These are phyloP conservation scores for Decorospora gaudefroyi DNA, from an alignment of 2,329 filamentous ascomycete genomes.

Conservation along the genomic window DNA sequence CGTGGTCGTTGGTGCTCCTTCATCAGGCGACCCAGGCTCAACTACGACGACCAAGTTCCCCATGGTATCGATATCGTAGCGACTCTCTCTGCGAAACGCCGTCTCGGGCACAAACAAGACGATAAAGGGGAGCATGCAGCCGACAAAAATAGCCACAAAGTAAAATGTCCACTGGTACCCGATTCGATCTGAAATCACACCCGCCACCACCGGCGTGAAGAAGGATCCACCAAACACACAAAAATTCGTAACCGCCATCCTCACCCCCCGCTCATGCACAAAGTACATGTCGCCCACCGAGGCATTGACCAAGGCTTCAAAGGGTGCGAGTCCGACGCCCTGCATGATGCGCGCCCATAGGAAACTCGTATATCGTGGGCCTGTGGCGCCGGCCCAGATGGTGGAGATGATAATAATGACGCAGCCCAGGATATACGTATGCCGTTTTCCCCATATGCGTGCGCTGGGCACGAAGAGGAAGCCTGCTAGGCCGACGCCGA, in stretches of 20 bases:
- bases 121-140: constrained; percentile 68
- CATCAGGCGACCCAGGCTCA: neutral
- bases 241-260: constrained; percentile 81
- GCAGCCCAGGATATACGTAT: constrained; percentile 80
- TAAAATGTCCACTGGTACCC: constrained; percentile 91
- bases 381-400: constrained; percentile 75
- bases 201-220: constrained; percentile 85
- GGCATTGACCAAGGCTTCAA: constrained; percentile 87
- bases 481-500: constrained; percentile 79
- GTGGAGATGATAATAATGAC: constrained; percentile 73
- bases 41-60: constrained; percentile 33
- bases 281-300: constrained; percentile 88
- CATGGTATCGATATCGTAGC: constrained; percentile 70
- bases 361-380: constrained; percentile 70
- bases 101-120: constrained; percentile 85
- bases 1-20: no score
- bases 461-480: constrained; percentile 86
- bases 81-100: constrained; percentile 68
- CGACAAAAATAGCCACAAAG: constrained; percentile 83
- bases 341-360: constrained; percentile 81
- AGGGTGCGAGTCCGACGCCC: constrained; percentile 83
- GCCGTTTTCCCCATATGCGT: constrained; percentile 89
- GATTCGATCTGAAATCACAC: constrained; percentile 76
- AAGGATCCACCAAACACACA: constrained; percentile 73
- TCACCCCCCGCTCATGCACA: constrained; percentile 80